Evolutionary conservation across 2,329 filamentous ascomycete genomes (phyloP).

Genomic region (Aaosphaeria pasadenensis): DNA sequence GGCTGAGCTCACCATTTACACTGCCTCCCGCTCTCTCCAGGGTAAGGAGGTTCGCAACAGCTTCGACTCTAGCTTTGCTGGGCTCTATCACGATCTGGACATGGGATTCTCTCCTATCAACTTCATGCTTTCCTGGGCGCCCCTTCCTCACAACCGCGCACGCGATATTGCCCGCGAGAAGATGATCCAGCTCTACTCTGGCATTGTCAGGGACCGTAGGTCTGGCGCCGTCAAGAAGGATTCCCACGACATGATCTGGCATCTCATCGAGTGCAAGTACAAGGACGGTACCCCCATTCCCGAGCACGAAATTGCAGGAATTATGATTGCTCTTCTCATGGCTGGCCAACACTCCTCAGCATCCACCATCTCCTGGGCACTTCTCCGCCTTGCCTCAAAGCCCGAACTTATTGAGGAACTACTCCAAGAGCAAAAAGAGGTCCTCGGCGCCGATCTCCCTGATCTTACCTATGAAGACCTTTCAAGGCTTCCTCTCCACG

Average conservation of each 20-base stretch:
- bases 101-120: slow-evolving; percentile 88
- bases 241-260: slow-evolving; percentile 79
- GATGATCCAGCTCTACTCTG: slow-evolving; percentile 77
- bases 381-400: slow-evolving; percentile 73
- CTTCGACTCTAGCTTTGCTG: slow-evolving; percentile 77
- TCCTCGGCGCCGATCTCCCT: slow-evolving; percentile 72
- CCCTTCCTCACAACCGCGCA: slow-evolving; percentile 81
- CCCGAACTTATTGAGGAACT: slow-evolving; percentile 78
- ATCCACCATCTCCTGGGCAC: slow-evolving; percentile 80
- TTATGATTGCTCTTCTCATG: slow-evolving; percentile 94
- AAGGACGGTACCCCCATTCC: slow-evolving; percentile 78
- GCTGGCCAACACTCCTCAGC: slow-evolving; percentile 87
- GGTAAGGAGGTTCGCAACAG: slow-evolving; percentile 76
- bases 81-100: slow-evolving; percentile 83
- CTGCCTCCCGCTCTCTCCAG: slow-evolving; percentile 80
- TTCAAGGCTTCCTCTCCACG: slow-evolving; percentile 74
- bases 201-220: slow-evolving; percentile 73
- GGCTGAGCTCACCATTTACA: slow-evolving; percentile 87
- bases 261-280: slow-evolving; percentile 81
- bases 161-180: slow-evolving; percentile 77
- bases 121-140: slow-evolving; percentile 85
- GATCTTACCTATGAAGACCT: slow-evolving; percentile 75
- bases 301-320: slow-evolving; percentile 81
- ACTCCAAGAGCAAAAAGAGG: slow-evolving; percentile 74
- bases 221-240: slow-evolving; percentile 49